Evolutionary conservation across 495 filamentous ascomycete species (phyloP).

Genomic region (Penicillium herquei): DNA sequence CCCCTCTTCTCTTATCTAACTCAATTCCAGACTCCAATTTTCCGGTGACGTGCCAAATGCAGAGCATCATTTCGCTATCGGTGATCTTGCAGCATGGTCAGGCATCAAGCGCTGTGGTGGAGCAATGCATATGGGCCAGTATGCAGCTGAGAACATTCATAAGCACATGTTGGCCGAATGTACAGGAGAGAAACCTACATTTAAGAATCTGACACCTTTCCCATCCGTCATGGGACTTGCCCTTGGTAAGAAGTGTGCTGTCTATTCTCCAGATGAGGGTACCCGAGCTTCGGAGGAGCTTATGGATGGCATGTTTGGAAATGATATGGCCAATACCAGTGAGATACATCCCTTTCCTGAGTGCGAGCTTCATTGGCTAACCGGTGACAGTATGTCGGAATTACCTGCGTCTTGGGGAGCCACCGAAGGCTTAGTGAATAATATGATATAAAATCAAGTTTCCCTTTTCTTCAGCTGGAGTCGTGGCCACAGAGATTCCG

Average conservation of each 20-base stretch:
- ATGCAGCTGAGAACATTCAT: slow-evolving; percentile 59
- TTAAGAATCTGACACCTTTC: slow-evolving; percentile 46
- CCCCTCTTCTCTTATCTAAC: background rate
- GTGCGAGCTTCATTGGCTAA: slow-evolving; percentile 13
- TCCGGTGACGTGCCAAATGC: slow-evolving; percentile 45
- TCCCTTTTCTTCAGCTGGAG: background rate
- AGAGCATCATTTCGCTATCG: slow-evolving; percentile 56
- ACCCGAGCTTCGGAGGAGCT: slow-evolving; percentile 55
- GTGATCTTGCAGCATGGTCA: slow-evolving; percentile 51
- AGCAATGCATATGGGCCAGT: slow-evolving; percentile 65
- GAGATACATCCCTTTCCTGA: slow-evolving; percentile 7
- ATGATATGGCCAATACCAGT: slow-evolving; percentile 63
- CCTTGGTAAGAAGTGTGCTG: slow-evolving; percentile 61
- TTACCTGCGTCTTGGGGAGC: slow-evolving; percentile 48
- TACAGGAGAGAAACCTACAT: slow-evolving; percentile 33
- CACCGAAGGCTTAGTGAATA: slow-evolving; percentile 15
- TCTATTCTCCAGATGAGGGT: slow-evolving; percentile 52
- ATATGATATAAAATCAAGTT: background rate
- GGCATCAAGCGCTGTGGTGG: slow-evolving; percentile 70
- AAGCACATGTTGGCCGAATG: slow-evolving; percentile 49
- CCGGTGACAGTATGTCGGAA: slow-evolving; percentile 52
- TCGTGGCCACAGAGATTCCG: too few species aligned
- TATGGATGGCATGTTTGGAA: slow-evolving; percentile 59
- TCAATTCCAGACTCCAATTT: slow-evolving; percentile 41
- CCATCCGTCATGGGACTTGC: slow-evolving; percentile 66